Conservation (phyloP, 1,139 yeast species). For the Waltiozyma sp. region DNA sequence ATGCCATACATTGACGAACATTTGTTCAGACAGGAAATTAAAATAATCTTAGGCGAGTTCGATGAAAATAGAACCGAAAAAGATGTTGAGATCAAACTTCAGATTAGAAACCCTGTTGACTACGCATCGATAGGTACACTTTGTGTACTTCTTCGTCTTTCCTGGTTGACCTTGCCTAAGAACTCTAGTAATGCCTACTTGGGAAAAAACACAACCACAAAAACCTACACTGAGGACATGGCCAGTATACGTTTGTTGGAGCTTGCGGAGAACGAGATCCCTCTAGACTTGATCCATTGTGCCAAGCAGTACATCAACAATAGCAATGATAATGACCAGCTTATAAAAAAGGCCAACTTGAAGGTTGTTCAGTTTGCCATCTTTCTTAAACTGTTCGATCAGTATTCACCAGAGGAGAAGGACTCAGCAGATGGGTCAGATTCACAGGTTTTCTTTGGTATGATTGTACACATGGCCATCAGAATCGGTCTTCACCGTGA, state of each 20-base stretch:
- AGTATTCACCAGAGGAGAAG: slow-evolving; percentile 39
- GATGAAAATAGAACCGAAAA: slow-evolving; percentile 20
- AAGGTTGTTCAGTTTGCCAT: slow-evolving; percentile 40
- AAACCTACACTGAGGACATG: slow-evolving; percentile 12
- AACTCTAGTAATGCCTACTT: slow-evolving; percentile 17
- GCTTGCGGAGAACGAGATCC: slow-evolving; percentile 13
- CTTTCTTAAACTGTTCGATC: slow-evolving; percentile 34
- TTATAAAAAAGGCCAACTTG: slow-evolving; percentile 25
- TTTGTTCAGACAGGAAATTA: slow-evolving; percentile 23
- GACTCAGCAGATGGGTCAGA: slow-evolving; percentile 38
- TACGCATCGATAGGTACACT: slow-evolving; percentile 29
- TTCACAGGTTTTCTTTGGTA: slow-evolving; percentile 29
- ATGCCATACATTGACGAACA: slow-evolving; percentile 30
- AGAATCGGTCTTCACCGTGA: slow-evolving; percentile 44
- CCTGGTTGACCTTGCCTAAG: slow-evolving; percentile 38
- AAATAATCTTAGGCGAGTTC: slow-evolving; percentile 16
- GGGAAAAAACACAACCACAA: slow-evolving; percentile 8
- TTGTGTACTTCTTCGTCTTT: slow-evolving; percentile 35
- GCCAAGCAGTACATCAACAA: slow-evolving; percentile 21
- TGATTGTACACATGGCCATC: slow-evolving; percentile 43
- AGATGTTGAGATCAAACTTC: slow-evolving; percentile 20
- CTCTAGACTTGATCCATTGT: slow-evolving; percentile 16
- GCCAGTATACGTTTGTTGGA: slow-evolving; percentile 9
- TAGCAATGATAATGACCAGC: slow-evolving; percentile 8
- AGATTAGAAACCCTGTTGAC: slow-evolving; percentile 15